Evolutionary conservation across 1,139 yeast species (phyloP).

Genomic region (Tardiomyces depauwii): DNA sequence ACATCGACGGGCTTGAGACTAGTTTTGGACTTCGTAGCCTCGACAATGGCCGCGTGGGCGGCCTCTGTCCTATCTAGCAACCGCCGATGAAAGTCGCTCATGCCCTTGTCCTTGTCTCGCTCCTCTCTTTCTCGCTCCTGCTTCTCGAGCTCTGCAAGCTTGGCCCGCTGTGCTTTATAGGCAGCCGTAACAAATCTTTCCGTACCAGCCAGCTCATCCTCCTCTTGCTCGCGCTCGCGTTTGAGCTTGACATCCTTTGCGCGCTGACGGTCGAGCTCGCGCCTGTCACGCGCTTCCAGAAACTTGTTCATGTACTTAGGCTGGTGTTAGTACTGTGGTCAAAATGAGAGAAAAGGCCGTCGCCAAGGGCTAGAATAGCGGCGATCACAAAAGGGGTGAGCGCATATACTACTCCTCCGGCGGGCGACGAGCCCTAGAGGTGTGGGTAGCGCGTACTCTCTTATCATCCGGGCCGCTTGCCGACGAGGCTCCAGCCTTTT

Average conservation of each 20-base stretch:
- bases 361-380: background rate
- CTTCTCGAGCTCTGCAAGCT: constrained; percentile 5
- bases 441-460: background rate
- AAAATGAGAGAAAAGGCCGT: background rate
- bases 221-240: constrained; percentile 21
- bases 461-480: constrained; percentile 1
- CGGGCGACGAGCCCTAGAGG: background rate
- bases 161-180: constrained; percentile 27
- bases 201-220: constrained; percentile 30
- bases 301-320: constrained; percentile 31
- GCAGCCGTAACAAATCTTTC: constrained; percentile 35
- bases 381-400: background rate
- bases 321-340: constrained; percentile 10
- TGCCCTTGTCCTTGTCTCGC: constrained; percentile 8
- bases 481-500: constrained; percentile 8
- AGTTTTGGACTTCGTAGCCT: background rate
- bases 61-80: constrained; percentile 15
- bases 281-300: constrained; percentile 27
- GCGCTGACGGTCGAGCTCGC: constrained; percentile 31
- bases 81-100: constrained; percentile 16
- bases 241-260: constrained; percentile 20
- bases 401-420: background rate
- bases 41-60: constrained; percentile 13
- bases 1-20: no score
- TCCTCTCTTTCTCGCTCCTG: background rate